Evolutionary conservation across 164 flowering plant species (phyloP).

Genomic region (Nymphaea colorata): DNA sequence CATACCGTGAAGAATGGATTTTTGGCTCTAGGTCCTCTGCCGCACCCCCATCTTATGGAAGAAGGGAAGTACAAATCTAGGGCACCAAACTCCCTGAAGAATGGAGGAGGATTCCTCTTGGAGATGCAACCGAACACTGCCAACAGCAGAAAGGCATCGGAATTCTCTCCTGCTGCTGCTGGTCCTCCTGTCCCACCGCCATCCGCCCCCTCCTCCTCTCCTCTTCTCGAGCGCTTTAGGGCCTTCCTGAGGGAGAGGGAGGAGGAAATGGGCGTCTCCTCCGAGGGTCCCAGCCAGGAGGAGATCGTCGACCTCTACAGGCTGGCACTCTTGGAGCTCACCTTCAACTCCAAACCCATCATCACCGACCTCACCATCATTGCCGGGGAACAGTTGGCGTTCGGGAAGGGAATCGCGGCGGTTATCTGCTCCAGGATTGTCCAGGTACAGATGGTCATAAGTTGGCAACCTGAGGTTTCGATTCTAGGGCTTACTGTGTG

Average conservation of each 20-base stretch:
- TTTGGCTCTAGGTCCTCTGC: too few relatives aligned
- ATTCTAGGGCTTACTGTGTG: neutral
- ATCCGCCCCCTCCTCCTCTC: conserved; percentile 14
- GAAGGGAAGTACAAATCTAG: neutral
- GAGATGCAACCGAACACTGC: neutral
- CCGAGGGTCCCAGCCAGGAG: conserved; percentile 23
- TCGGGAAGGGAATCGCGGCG: conserved; percentile 77
- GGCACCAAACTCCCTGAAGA: neutral
- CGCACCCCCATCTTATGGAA: neutral
- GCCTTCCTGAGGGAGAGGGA: conserved; percentile 56
- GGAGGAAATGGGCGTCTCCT: conserved; percentile 22
- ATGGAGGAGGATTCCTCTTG: neutral
- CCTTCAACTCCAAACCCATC: conserved; percentile 83
- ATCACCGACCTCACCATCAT: conserved; percentile 93
- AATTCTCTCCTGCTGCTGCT: neutral
- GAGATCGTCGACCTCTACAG: conserved; percentile 72
- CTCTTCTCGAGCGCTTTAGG: conserved; percentile 53
- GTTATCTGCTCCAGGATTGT: conserved; percentile 72
- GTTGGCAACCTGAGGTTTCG: neutral
- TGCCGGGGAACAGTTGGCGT: conserved; percentile 73
- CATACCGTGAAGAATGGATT: too few relatives aligned
- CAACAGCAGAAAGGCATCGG: neutral
- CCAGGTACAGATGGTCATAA: conserved; percentile 37
- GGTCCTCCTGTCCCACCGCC: conserved; percentile 11
- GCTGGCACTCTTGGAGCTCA: conserved; percentile 47